Evolutionary conservation across 2,329 filamentous ascomycete species (phyloP), one percentile per base, ranked within the genome.

Genomic region (Rutstroemia sydowiana): DNA sequence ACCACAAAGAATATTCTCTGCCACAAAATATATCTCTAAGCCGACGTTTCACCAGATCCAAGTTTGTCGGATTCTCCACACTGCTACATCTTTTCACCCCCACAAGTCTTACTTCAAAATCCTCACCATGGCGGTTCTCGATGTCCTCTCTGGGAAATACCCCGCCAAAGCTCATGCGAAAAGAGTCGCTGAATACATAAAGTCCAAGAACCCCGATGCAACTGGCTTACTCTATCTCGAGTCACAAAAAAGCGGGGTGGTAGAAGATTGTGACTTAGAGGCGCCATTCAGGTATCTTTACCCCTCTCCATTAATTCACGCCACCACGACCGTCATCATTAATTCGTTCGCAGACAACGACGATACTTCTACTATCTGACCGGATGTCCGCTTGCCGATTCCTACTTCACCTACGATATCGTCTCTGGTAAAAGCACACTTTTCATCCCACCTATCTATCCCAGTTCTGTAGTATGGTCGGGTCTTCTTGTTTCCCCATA

Each of bases 301-400:
- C 10, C 14, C 2, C 30, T 20, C 20, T 5, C n/a, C n/a, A n/a
- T n/a, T n/a, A n/a, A 9, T 16, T 28, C 37, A 23, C 30, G n/a
- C 32, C 56, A 36, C 47, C 13, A 50, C 53, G 54, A 11, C 18
- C 20, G 13, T 20, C 16, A 58, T 21, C 5, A n/a, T n/a, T n/a
- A n/a, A n/a, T n/a, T 14, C 16, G 10, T 26, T 49, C 9, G 6
- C 60, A 90, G 88, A 59, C 91, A 96, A 71, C 87, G 91, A 57
- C 85, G 93, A 51, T 88, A 83, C 69, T 98, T 98, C 73, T 96
- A 87, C 79, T 98, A 98, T 70, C 76, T 97, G 41, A 92, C 88
- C 21, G 93, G 93, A 61, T 95, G 84, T 65, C 59, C 83, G 56
- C 76, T 95, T 28, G 79, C 91, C 54, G 90, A 96, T 69, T 85